Base-by-base conservation (phyloP, 2,329 filamentous ascomycete species). In the Dactylellina parvicollis region DNA sequence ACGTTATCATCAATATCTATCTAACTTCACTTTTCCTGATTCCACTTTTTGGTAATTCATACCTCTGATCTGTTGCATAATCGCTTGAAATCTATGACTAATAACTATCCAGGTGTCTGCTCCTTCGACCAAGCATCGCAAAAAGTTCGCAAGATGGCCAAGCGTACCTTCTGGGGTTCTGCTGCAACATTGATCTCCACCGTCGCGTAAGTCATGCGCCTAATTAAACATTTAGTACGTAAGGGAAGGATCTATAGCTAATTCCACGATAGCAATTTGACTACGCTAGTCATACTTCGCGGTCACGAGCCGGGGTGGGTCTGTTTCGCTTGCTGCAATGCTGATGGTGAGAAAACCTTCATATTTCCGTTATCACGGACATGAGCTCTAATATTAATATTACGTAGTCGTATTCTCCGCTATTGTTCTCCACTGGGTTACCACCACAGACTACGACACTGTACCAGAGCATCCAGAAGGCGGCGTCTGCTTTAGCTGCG, bases 261-360 rank as follows among this genome's bases (percentile, higher is more conserved):
- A 72, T 47, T 50, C 47, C 65, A 44, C 18, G 8, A 20, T 14
- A 87, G 86, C 2, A 89, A 89, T 77, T 79, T 89, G 1, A 83
- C 84, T 2, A 83, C 89, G 0, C 79, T 89, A 0, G 85, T 87
- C 82, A 82, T 82, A 0, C 82, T 89, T 1, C 80, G 86, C 22
- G 87, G 87, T 10, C 76, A 67, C 26, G 87, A 89, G 77, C 86
- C 85, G 1, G 87, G 85, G 2, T 89, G 87, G 87, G 83, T 89
- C 1, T 89, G 87, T 75, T 82, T 89, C 2, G 86, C 88, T 81
- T 87, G 86, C 76, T 90, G 87, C 77, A 89, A 89, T 76, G 83
- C 83, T 74, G 87, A 89, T 77, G 84, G 86, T 87, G 79, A 77
- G 83, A 80, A 28, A 69, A 16, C 26, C 12, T 42, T 26, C 34